Evolutionary conservation across 768 basidiomycete species (phyloP).

Genomic region (Mycena chlorophos): DNA sequence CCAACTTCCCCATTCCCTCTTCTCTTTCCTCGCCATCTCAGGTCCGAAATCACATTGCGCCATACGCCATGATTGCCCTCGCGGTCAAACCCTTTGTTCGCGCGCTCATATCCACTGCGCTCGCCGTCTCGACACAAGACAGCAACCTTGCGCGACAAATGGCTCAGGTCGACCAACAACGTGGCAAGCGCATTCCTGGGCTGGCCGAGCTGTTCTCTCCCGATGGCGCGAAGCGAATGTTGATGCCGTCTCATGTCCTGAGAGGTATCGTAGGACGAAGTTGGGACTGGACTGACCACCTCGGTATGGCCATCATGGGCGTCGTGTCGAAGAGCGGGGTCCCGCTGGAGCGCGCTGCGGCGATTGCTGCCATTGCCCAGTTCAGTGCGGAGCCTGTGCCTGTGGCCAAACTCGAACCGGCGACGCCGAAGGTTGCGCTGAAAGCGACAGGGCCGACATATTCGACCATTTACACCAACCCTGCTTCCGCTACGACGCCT

Average conservation of each 20-base stretch:
- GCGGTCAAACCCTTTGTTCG: constrained; percentile 36
- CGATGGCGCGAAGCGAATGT: constrained; percentile 23
- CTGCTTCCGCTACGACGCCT: too few species aligned
- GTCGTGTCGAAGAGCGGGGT: constrained; percentile 14
- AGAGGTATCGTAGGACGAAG: constrained; percentile 37
- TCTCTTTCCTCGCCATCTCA: constrained; percentile 26
- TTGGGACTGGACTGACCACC: constrained; percentile 19
- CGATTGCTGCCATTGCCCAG: not conserved
- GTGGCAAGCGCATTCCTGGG: constrained; percentile 18
- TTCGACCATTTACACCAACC: too few species aligned
- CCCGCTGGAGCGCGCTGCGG: constrained; percentile 2
- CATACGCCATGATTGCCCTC: constrained; percentile 42
- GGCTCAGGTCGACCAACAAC: constrained; percentile 21
- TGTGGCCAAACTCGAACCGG: not conserved
- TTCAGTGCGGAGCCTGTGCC: not conserved
- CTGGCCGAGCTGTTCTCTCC: constrained; percentile 14
- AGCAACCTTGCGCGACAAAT: constrained; percentile 21
- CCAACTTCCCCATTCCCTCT: constrained; percentile 8
- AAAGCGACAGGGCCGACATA: too few species aligned
- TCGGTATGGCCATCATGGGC: constrained; percentile 16
- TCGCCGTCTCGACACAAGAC: constrained; percentile 38
- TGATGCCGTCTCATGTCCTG: constrained; percentile 48
- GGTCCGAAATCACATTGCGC: constrained; percentile 39
- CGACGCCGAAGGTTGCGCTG: not conserved
- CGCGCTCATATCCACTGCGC: constrained; percentile 37